Conservation (phyloP, 441 rosid genomes). For the Adansonia gregorii region DNA sequence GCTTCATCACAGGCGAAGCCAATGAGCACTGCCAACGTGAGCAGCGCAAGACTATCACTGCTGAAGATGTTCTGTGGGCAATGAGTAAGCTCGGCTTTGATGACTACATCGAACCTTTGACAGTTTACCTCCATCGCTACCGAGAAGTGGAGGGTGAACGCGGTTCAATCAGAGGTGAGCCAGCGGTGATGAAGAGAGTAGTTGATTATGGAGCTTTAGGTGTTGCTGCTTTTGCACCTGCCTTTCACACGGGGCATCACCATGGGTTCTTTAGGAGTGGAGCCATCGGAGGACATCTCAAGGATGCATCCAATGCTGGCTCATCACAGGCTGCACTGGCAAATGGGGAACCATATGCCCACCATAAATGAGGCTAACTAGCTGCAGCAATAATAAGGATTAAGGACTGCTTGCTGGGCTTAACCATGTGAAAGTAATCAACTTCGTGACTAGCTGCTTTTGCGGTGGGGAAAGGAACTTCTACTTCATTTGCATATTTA, state of each 20-base stretch:
- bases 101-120: conserved; percentile 83
- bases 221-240: conserved; percentile 45
- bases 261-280: conserved; percentile 48
- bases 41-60: conserved; percentile 96
- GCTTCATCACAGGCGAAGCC: conserved; percentile 96
- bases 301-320: conserved; percentile 39
- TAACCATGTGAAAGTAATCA: not conserved
- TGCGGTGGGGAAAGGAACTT: not conserved
- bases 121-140: conserved; percentile 65
- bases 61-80: conserved; percentile 92
- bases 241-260: conserved; percentile 50
- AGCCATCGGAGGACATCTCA: conserved; percentile 35
- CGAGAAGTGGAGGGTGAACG: conserved; percentile 67
- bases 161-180: conserved; percentile 54
- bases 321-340: conserved; percentile 37
- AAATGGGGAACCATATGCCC: conserved; percentile 40
- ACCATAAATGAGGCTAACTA: conserved; percentile 33
- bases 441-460: not conserved
- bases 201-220: conserved; percentile 50
- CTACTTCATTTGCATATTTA: not conserved
- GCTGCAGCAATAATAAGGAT: not conserved
- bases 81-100: conserved; percentile 97
- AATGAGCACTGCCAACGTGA: conserved; percentile 95
- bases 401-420: not conserved
- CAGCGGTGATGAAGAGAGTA: conserved; percentile 49